Conservation (phyloP, 352 stramenopile species). For the Elongisporangium anandrum region DNA sequence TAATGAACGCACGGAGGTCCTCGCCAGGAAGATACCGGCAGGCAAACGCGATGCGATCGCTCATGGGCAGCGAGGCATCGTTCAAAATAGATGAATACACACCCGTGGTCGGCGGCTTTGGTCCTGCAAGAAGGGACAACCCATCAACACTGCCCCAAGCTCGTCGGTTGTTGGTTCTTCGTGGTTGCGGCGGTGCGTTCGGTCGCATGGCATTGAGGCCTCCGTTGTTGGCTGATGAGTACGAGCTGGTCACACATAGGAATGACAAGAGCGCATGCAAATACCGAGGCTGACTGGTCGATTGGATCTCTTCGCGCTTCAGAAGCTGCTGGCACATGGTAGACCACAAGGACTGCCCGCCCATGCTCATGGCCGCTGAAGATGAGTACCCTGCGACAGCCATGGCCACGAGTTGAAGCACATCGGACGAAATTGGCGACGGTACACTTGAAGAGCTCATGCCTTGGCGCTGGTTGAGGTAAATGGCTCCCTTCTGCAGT, state of each 20-base stretch:
- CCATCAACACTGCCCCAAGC: slow-evolving; percentile 66
- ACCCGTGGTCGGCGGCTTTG: slow-evolving; percentile 24
- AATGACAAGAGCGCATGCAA: slow-evolving; percentile 82
- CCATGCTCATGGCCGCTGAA: slow-evolving; percentile 23
- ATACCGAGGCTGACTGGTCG: slow-evolving; percentile 58
- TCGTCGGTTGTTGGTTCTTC: slow-evolving; percentile 29
- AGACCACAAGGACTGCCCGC: slow-evolving; percentile 57
- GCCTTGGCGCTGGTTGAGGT: slow-evolving; percentile 53
- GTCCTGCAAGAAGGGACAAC: slow-evolving; percentile 27
- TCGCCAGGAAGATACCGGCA: slow-evolving; percentile 86
- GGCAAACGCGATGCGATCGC: slow-evolving; percentile 89
- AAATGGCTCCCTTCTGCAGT: slow-evolving; percentile 66
- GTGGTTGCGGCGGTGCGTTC: slow-evolving; percentile 22
- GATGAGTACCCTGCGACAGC: slow-evolving; percentile 79
- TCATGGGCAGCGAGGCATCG: slow-evolving; percentile 81
- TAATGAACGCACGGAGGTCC: slow-evolving; percentile 83
- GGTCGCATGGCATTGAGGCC: slow-evolving; percentile 13
- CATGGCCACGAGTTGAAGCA: slow-evolving; percentile 88
- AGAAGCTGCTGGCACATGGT: slow-evolving; percentile 79
- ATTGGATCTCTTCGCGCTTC: slow-evolving; percentile 67
- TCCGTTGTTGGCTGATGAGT: slow-evolving; percentile 12
- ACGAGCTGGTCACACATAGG: slow-evolving; percentile 43
- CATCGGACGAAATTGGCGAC: slow-evolving; percentile 52
- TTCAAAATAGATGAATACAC: slow-evolving; percentile 80
- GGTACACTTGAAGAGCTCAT: slow-evolving; percentile 14